Percentiles rank a stretch among this genome's conserved stretches.
phyloP scores from a whole-genome alignment of 164 flowering plant species.

The Liquidambar formosana region DNA sequence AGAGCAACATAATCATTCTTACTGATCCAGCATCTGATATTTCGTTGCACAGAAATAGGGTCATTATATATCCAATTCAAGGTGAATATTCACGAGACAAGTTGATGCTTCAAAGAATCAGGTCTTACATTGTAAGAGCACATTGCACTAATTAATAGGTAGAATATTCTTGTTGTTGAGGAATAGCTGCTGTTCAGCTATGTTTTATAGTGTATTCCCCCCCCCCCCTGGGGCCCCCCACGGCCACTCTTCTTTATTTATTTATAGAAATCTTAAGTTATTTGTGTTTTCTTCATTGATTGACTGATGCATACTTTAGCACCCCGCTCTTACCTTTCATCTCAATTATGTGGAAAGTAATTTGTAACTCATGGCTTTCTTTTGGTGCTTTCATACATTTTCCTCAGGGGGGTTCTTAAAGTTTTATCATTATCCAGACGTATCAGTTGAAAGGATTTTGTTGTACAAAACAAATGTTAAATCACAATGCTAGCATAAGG shows the following conservation, averaged over 20 bases:
- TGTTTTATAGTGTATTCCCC: not conserved
- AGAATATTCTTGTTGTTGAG: constrained; percentile 4
- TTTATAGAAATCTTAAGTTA: not conserved
- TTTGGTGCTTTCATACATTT: not conserved
- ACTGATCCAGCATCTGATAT: constrained; percentile 82
- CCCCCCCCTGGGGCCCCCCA: too few relatives aligned
- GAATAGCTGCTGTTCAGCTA: not conserved
- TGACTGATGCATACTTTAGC: too few relatives aligned
- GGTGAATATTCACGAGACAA: constrained; percentile 96
- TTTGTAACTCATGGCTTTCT: not conserved
- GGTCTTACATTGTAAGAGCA: constrained; percentile 97
- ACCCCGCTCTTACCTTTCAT: not conserved
- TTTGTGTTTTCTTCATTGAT: not conserved
- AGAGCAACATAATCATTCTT: constrained; percentile 69
- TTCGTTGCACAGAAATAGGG: constrained; percentile 52
- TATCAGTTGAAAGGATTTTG: too few relatives aligned
- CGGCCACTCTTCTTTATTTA: too few relatives aligned
- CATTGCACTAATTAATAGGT: constrained; percentile 22
- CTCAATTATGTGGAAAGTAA: not conserved
- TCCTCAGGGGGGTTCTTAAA: too few relatives aligned
- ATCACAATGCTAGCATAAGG: not conserved
- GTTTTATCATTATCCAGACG: too few relatives aligned
- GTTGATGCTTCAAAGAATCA: constrained; percentile 99
- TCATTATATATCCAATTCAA: constrained; percentile 59
- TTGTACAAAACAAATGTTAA: too few relatives aligned